Conservation (phyloP, 139 green algal species). For the Micromonas pusilla region DNA sequence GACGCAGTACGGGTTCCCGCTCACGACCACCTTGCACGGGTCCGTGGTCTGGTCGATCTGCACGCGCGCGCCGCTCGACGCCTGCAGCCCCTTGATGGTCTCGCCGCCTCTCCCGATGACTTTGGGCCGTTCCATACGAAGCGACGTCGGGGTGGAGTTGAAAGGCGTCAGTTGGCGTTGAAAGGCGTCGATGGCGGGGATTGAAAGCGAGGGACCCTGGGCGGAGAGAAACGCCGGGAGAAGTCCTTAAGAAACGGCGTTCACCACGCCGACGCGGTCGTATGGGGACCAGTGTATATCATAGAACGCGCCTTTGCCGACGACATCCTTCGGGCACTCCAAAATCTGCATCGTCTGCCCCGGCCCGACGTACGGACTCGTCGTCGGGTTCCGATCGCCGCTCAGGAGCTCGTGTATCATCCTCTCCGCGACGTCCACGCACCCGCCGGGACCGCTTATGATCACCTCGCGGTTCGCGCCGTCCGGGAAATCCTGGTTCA, state of each 20-base stretch:
- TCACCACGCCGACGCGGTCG: too few relatives aligned
- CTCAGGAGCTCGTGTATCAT: constrained; percentile 26
- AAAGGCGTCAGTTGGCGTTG: too few relatives aligned
- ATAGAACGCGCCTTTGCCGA: too few relatives aligned
- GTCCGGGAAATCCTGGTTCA: constrained; percentile 38
- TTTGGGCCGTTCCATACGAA: too few relatives aligned
- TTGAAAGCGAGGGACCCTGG: too few relatives aligned
- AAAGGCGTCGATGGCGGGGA: too few relatives aligned
- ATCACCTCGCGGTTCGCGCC: constrained; percentile 16
- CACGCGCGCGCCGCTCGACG: constrained; percentile 65
- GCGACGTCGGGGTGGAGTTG: too few relatives aligned
- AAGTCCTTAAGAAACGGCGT: too few relatives aligned
- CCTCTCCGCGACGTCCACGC: constrained; percentile 8
- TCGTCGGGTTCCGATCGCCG: too few relatives aligned
- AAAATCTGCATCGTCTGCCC: constrained; percentile 37
- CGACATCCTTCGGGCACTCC: constrained; percentile 74
- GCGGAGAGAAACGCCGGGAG: too few relatives aligned
- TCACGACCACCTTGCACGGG: constrained; percentile 80
- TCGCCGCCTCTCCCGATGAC: constrained; percentile 90
- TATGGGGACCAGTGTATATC: too few relatives aligned
- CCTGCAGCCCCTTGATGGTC: constrained; percentile 89
- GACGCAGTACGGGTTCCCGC: constrained; percentile 49
- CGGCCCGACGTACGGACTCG: not conserved
- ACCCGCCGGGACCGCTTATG: constrained; percentile 5
- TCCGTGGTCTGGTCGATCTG: constrained; percentile 76